These are phyloP conservation scores for Pythium graminicola DNA, from an alignment of 352 stramenopile genomes.

Conservation along the genomic window DNA sequence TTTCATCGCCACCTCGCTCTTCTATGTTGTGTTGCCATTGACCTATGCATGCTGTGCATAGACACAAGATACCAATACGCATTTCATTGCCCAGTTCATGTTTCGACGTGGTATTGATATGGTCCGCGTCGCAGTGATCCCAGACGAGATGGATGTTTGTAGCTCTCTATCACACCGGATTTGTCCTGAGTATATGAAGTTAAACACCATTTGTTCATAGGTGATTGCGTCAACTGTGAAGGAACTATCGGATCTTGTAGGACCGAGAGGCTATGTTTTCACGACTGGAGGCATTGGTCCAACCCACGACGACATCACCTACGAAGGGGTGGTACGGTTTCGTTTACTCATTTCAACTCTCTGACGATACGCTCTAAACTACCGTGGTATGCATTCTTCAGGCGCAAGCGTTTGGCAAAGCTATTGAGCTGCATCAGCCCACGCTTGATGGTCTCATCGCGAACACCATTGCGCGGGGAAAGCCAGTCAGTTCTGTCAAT, in stretches of 20 bases:
- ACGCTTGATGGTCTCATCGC: conserved; percentile 54
- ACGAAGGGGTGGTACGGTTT: conserved; percentile 62
- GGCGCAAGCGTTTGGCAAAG: conserved; percentile 67
- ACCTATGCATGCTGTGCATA: conserved; percentile 4
- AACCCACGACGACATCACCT: conserved; percentile 86
- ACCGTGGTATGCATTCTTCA: conserved; percentile 12
- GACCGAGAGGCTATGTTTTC: conserved; percentile 74
- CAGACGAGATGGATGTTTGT: conserved; percentile 59
- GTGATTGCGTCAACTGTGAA: conserved; percentile 64
- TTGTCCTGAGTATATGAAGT: no score
- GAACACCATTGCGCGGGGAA: conserved; percentile 30
- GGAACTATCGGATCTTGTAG: conserved; percentile 64
- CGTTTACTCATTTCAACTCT: not conserved
- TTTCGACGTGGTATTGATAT: conserved; percentile 72
- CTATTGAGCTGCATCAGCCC: conserved; percentile 58
- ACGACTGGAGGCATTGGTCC: conserved; percentile 79
- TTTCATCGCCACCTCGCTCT: no score
- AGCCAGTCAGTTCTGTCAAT: conserved; percentile 40
- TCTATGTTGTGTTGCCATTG: not conserved
- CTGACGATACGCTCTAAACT: not conserved
- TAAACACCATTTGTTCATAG: no score
- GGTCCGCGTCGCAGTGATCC: conserved; percentile 65
- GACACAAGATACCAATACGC: conserved; percentile 38
- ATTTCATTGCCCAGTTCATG: conserved; percentile 68
- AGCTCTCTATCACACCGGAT: no score